Evolutionary conservation across 768 basidiomycete species (phyloP).

Genomic region (Leucogyrophana mollusca): DNA sequence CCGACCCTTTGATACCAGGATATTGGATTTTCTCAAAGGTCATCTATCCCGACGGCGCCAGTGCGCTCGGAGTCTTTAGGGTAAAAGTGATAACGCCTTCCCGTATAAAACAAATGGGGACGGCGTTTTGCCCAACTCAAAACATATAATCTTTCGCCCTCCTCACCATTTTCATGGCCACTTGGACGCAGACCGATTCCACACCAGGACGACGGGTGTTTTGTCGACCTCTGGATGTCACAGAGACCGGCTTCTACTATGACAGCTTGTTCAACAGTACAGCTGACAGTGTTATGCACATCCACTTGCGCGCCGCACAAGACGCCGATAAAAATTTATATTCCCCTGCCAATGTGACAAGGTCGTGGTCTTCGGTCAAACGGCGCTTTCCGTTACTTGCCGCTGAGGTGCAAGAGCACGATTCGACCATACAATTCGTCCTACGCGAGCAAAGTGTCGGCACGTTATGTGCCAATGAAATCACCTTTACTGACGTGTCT

Average conservation of each 20-base stretch:
- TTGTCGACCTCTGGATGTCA: constrained; percentile 35
- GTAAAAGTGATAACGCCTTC: no score
- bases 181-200: constrained; percentile 5
- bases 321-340: constrained; percentile 14
- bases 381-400: constrained; percentile 49
- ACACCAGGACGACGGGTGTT: constrained; percentile 10
- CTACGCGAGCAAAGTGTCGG: constrained; percentile 37
- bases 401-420: constrained; percentile 34
- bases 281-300: constrained; percentile 40
- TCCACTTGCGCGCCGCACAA: constrained; percentile 30
- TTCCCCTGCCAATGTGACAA: constrained; percentile 29
- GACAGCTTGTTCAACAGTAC: constrained; percentile 39
- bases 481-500: constrained; percentile 31
- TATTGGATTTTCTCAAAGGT: no score
- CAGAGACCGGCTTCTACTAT: constrained; percentile 39
- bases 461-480: constrained; percentile 31
- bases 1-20: no score
- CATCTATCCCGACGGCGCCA: no score
- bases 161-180: no score
- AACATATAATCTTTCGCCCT: no score
- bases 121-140: no score
- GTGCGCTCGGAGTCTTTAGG: no score
- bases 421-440: constrained; percentile 33
- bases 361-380: constrained; percentile 49
- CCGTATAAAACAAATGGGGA: no score